A percentile compares a stretch with the other conserved stretches of the same genome.
phyloP scores from a whole-genome alignment of 2,329 filamentous ascomycete genomes.

The Epichloe typhina region DNA sequence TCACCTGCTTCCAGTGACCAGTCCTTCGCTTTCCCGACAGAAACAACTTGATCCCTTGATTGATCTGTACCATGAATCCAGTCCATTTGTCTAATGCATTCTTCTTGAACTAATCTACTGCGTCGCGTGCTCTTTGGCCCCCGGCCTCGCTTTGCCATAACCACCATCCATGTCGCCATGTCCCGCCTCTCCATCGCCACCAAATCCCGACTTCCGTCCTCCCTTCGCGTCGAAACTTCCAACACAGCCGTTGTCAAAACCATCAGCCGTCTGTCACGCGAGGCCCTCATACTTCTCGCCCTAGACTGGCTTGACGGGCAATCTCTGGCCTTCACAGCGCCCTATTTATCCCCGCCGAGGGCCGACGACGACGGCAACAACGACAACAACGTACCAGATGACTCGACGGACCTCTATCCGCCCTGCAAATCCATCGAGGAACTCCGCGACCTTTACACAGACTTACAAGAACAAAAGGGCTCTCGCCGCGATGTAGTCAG shows the following conservation, averaged over 20 bases:
- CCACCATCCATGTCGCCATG: constrained; percentile 21
- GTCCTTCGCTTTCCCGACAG: too few relatives aligned
- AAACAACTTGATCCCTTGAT: too few relatives aligned
- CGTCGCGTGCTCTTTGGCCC: background rate
- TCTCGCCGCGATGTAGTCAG: constrained; percentile 50
- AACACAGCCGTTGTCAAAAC: constrained; percentile 52
- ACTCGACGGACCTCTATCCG: constrained; percentile 54
- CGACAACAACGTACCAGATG: constrained; percentile 30
- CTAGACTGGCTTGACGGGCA: constrained; percentile 65
- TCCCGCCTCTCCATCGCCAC: constrained; percentile 54
- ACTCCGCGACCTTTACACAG: constrained; percentile 50
- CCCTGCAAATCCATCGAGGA: constrained; percentile 51
- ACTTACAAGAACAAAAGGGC: constrained; percentile 47
- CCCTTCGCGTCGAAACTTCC: constrained; percentile 52
- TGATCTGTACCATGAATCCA: too few relatives aligned
- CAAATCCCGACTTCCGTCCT: constrained; percentile 56
- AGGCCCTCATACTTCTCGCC: constrained; percentile 57
- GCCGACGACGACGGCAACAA: constrained; percentile 25
- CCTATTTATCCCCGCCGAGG: constrained; percentile 17
- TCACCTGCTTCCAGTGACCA: background rate
- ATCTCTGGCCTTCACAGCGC: constrained; percentile 41
- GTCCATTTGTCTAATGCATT: too few relatives aligned
- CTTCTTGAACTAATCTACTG: background rate
- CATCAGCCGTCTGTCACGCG: constrained; percentile 56
- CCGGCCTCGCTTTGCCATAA: background rate